These are phyloP conservation scores for Pinus tabuliformis DNA, from an alignment of 75 land plant genomes.

Conservation along the genomic window DNA sequence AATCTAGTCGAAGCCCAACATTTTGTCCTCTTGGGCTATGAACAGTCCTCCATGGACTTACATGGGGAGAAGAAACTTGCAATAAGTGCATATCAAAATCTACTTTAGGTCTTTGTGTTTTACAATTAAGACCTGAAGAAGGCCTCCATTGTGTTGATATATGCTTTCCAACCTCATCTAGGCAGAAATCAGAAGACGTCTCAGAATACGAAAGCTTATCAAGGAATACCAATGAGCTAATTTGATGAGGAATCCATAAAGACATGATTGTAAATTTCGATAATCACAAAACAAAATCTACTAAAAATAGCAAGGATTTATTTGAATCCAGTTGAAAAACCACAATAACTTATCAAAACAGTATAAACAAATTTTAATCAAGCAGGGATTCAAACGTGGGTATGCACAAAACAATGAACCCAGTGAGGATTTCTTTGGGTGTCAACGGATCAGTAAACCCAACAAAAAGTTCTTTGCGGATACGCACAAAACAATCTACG, in stretches of 20 bases:
- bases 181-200: not conserved
- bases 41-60: constrained; percentile 9
- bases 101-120: constrained; percentile 16
- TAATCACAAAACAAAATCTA: not conserved
- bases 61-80: constrained; percentile 28
- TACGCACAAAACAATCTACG: not conserved
- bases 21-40: not conserved
- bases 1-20: constrained; percentile 27
- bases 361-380: too few species aligned
- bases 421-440: too few species aligned
- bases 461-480: not conserved
- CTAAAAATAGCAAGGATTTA: too few species aligned
- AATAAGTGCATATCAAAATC: not conserved
- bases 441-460: not conserved
- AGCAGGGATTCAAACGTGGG: too few species aligned
- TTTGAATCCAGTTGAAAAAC: not conserved
- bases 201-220: not conserved
- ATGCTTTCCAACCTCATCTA: not conserved
- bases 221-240: constrained; percentile 21
- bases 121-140: constrained; percentile 12
- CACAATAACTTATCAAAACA: not conserved
- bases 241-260: constrained; percentile 46
- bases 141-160: constrained; percentile 28
- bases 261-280: not conserved
- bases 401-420: too few species aligned